Conservation (phyloP, 2,329 filamentous ascomycete genomes). For the Cordyceps pruinosa region DNA sequence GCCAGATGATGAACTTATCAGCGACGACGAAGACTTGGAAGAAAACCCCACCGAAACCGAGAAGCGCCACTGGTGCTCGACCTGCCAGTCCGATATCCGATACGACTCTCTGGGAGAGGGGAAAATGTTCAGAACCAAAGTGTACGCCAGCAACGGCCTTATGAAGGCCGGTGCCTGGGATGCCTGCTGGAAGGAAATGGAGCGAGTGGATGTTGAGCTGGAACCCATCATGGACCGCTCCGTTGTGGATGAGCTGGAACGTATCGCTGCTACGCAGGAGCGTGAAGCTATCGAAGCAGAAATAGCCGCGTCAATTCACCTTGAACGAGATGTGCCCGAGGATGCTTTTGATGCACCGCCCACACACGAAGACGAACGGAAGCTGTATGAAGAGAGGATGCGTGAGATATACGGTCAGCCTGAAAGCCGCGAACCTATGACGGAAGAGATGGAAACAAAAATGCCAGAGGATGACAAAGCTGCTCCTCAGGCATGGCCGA, state of each 20-base stretch:
- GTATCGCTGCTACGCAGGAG: slow-evolving; percentile 42
- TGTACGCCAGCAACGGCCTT: slow-evolving; percentile 90
- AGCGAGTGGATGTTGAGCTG: slow-evolving; percentile 92
- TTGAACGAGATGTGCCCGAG: slow-evolving; percentile 14
- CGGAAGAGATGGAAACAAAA: neutral
- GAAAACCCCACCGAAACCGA: slow-evolving; percentile 17
- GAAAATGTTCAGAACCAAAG: slow-evolving; percentile 69
- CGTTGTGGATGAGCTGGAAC: slow-evolving; percentile 53
- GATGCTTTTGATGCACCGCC: slow-evolving; percentile 12
- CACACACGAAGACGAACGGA: slow-evolving; percentile 28
- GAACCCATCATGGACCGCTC: slow-evolving; percentile 61
- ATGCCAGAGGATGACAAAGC: neutral
- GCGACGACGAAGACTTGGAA: slow-evolving; percentile 37
- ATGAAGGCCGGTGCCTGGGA: slow-evolving; percentile 90
- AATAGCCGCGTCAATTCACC: slow-evolving; percentile 18
- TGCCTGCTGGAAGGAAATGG: slow-evolving; percentile 96
- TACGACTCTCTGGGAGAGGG: slow-evolving; percentile 46
- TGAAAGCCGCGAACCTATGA: slow-evolving; percentile 12
- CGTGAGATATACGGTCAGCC: slow-evolving; percentile 48
- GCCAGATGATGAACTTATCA: slow-evolving; percentile 38
- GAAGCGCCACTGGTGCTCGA: slow-evolving; percentile 49
- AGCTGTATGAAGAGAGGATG: slow-evolving; percentile 43
- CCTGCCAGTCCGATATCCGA: slow-evolving; percentile 48
- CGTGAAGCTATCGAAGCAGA: slow-evolving; percentile 28
- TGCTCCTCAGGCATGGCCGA: neutral